phyloP scores from a whole-genome alignment of 176 grass and related monocot species.

The Elymus sibiricus region DNA sequence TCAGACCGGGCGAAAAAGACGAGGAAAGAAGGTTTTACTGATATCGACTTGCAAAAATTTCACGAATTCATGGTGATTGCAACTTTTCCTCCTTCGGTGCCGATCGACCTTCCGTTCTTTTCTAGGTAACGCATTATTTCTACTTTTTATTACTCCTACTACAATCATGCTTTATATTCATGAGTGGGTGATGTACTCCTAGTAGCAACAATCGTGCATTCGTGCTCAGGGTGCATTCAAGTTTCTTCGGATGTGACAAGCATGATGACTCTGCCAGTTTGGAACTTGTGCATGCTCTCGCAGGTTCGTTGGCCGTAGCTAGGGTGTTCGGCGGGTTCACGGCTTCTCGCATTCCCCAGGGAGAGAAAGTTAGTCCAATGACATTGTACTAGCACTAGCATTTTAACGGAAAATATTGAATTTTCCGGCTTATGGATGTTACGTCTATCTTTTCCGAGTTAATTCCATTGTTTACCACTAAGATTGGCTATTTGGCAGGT shows the following conservation, averaged over 20 bases:
- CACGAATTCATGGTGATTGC: not conserved
- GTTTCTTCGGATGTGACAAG: not conserved
- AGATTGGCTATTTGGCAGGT: too few relatives aligned
- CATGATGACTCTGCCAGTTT: not conserved
- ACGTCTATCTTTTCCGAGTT: too few relatives aligned
- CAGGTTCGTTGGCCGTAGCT: not conserved
- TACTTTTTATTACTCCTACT: not conserved
- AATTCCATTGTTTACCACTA: too few relatives aligned
- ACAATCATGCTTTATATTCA: not conserved
- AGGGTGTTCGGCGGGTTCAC: too few relatives aligned
- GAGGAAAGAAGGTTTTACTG: not conserved
- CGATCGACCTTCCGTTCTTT: not conserved
- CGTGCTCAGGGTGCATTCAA: not conserved
- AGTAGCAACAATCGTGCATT: too few relatives aligned
- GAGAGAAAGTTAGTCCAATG: too few relatives aligned
- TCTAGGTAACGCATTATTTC: not conserved
- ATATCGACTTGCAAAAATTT: not conserved
- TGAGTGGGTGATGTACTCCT: too few relatives aligned
- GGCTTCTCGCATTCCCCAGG: too few relatives aligned
- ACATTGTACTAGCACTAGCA: too few relatives aligned
- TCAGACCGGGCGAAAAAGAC: not conserved
- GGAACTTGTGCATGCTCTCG: not conserved
- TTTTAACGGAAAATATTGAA: too few relatives aligned
- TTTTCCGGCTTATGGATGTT: too few relatives aligned
- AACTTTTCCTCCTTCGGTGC: not conserved